A percentile compares a stretch with the other conserved stretches of the same genome.
Evolutionary conservation across 2,329 filamentous ascomycete species (phyloP).

Genomic region (Ophiostoma australiae): DNA sequence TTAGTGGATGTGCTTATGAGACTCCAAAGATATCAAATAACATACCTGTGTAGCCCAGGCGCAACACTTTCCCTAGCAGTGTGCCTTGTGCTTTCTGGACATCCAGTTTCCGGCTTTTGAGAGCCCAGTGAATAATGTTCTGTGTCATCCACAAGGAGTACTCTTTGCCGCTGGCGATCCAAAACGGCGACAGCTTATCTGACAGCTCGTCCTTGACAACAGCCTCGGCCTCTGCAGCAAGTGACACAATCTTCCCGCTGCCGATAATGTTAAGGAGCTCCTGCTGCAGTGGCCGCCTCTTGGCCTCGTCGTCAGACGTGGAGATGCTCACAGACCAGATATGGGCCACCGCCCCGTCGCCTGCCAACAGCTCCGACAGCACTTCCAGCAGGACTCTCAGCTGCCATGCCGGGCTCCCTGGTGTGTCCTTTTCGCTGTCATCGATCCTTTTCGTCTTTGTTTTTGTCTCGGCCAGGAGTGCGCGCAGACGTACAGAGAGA

Average conservation of each 20-base stretch:
- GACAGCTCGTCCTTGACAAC: slow-evolving; percentile 38
- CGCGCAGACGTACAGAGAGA: slow-evolving; percentile 63
- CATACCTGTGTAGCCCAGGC: slow-evolving; percentile 67
- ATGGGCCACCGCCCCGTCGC: slow-evolving; percentile 35
- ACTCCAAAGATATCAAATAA: background rate
- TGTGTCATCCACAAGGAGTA: slow-evolving; percentile 69
- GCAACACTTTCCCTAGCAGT: slow-evolving; percentile 56
- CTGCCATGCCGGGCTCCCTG: slow-evolving; percentile 40
- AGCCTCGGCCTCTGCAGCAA: slow-evolving; percentile 53
- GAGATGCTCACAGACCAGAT: slow-evolving; percentile 38
- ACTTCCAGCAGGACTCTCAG: slow-evolving; percentile 43
- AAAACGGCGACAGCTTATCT: slow-evolving; percentile 35
- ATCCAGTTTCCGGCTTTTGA: slow-evolving; percentile 34
- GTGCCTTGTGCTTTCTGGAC: slow-evolving; percentile 43
- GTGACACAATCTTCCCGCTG: slow-evolving; percentile 46
- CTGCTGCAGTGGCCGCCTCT: slow-evolving; percentile 37
- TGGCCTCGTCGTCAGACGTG: slow-evolving; percentile 26
- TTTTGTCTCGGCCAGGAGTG: slow-evolving; percentile 52
- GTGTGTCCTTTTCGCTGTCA: background rate
- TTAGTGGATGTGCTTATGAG: slow-evolving; percentile 25
- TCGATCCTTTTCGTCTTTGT: slow-evolving; percentile 33
- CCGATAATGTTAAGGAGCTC: slow-evolving; percentile 46
- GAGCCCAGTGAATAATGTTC: slow-evolving; percentile 51
- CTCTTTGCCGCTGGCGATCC: slow-evolving; percentile 59
- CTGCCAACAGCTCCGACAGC: slow-evolving; percentile 40